Conservation (phyloP, 2,329 filamentous ascomycete genomes). For the Sporothrix curviconia region DNA sequence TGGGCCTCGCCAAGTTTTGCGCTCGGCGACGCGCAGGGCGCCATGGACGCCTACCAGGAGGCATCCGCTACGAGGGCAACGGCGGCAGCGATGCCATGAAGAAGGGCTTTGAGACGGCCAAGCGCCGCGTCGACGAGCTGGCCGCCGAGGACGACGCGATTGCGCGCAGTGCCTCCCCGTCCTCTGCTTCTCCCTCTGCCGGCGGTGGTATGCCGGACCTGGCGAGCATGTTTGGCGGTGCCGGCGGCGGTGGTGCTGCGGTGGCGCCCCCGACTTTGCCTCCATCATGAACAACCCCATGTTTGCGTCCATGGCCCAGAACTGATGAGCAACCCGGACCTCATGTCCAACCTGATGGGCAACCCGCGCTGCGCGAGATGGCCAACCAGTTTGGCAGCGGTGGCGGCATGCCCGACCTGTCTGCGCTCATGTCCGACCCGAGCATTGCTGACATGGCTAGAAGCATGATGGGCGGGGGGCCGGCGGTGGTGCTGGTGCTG, state of each 20-base stretch:
- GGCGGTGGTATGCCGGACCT: slow-evolving; percentile 47
- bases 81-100: slow-evolving; percentile 96
- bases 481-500: slow-evolving; percentile 7
- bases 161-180: slow-evolving; percentile 23
- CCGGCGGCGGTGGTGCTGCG: slow-evolving; percentile 52
- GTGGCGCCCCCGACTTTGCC: slow-evolving; percentile 81
- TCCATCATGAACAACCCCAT: slow-evolving; percentile 96
- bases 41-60: slow-evolving; percentile 92
- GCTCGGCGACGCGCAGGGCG: slow-evolving; percentile 80
- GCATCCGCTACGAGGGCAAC: slow-evolving; percentile 88
- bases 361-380: slow-evolving; percentile 88
- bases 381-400: slow-evolving; percentile 69
- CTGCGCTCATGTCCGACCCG: slow-evolving; percentile 83
- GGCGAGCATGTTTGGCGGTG: slow-evolving; percentile 62
- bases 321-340: slow-evolving; percentile 94
- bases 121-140: slow-evolving; percentile 77
- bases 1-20: slow-evolving; percentile 89
- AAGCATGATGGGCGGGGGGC: slow-evolving; percentile 26
- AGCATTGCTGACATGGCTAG: slow-evolving; percentile 74
- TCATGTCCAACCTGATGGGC: slow-evolving; percentile 87
- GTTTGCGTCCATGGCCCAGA: slow-evolving; percentile 96
- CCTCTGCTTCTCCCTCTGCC: slow-evolving; percentile 15
- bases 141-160: slow-evolving; percentile 43
- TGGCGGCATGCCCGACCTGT: slow-evolving; percentile 69
- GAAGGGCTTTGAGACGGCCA: slow-evolving; percentile 92